These are phyloP conservation scores for Alternaria angustiovoidea DNA, from an alignment of 2,329 filamentous ascomycete species.

Conservation along the genomic window DNA sequence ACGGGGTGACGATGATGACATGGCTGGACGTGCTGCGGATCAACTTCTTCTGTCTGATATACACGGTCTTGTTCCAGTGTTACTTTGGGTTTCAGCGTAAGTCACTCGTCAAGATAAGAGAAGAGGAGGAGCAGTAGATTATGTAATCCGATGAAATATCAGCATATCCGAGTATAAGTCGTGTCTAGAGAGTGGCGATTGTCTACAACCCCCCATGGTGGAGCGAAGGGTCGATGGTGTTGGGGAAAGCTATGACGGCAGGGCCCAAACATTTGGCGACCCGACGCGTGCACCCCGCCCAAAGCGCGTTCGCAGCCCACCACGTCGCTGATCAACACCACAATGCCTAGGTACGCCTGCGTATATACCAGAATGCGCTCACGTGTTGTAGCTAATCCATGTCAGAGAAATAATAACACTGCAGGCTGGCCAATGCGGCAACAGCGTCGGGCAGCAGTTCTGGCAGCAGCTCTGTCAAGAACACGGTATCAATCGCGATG, in stretches of 20 bases:
- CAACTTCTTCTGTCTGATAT: constrained; percentile 47
- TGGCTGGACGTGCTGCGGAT: constrained; percentile 44
- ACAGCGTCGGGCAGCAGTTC: constrained; percentile 98
- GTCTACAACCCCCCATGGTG: background rate
- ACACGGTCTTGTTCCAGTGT: constrained; percentile 42
- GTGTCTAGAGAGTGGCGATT: background rate
- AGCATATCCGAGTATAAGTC: background rate
- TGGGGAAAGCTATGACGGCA: constrained; percentile 12
- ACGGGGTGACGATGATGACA: constrained; percentile 37
- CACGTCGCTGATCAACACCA: constrained; percentile 34
- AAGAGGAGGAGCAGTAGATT: constrained; percentile 5
- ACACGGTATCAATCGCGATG: constrained; percentile 96
- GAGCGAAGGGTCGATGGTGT: background rate
- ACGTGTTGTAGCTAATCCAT: constrained; percentile 13
- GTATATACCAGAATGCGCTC: background rate
- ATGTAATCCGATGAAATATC: background rate
- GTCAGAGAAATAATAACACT: constrained; percentile 97
- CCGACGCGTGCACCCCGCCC: constrained; percentile 37
- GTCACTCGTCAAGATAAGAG: constrained; percentile 25
- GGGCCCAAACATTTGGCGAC: constrained; percentile 23
- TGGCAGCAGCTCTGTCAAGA: constrained; percentile 99
- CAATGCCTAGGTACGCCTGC: constrained; percentile 48
- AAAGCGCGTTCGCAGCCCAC: constrained; percentile 44
- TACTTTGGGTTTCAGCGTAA: constrained; percentile 39
- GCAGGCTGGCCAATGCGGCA: constrained; percentile 98